Conservation (phyloP, 208 protist genomes). For the Wallacemonas sp. region DNA sequence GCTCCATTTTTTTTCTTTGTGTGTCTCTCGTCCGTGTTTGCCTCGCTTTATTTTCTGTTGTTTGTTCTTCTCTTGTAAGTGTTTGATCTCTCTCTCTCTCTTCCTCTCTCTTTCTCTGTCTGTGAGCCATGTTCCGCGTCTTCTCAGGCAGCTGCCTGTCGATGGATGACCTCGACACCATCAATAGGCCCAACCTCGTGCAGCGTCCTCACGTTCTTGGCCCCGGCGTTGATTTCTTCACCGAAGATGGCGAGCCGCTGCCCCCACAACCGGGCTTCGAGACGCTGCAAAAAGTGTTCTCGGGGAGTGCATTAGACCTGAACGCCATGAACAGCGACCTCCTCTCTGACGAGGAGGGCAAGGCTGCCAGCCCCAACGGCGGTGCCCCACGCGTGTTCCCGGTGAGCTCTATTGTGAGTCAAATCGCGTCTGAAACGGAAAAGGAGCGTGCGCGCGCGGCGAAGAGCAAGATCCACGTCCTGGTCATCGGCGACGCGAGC, state of each 20-base stretch:
- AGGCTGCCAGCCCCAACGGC: conserved; percentile 12
- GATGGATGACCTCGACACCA: conserved; percentile 88
- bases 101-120: neutral
- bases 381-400: conserved; percentile 24
- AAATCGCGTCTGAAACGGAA: conserved; percentile 79
- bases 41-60: neutral
- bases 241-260: conserved; percentile 79
- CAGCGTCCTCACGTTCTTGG: conserved; percentile 81
- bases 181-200: conserved; percentile 65
- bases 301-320: conserved; percentile 84
- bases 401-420: conserved; percentile 79
- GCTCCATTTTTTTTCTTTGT: neutral
- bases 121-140: conserved; percentile 65
- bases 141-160: conserved; percentile 91
- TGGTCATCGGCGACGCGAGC: conserved; percentile 85
- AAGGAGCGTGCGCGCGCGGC: conserved; percentile 64
- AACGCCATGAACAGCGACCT: conserved; percentile 73
- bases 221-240: conserved; percentile 88
- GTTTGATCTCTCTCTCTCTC: neutral
- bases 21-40: neutral
- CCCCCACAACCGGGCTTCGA: conserved; percentile 75
- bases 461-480: conserved; percentile 82
- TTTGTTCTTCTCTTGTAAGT: conserved; percentile 4
- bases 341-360: conserved; percentile 63
- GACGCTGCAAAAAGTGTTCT: conserved; percentile 90